These are phyloP conservation scores for Pseudogymnoascus sp. DNA, from an alignment of 2,329 filamentous ascomycete genomes.

Conservation along the genomic window DNA sequence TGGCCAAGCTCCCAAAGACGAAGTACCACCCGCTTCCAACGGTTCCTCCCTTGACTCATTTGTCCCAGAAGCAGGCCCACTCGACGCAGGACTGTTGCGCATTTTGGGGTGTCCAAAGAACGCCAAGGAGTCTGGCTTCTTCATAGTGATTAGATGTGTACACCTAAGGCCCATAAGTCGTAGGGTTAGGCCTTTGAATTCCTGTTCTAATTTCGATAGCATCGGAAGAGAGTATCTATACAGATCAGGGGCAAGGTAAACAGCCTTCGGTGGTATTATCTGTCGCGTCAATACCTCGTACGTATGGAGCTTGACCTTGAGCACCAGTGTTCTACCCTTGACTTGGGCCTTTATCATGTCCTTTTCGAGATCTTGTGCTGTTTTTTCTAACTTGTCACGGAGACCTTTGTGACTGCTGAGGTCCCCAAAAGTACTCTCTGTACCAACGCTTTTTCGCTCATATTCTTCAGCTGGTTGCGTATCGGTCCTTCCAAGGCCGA, in stretches of 20 bases:
- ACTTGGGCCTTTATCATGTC: constrained; percentile 74
- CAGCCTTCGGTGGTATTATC: constrained; percentile 63
- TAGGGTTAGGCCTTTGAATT: constrained; percentile 71
- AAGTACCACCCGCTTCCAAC: constrained; percentile 35
- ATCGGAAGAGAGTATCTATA: constrained; percentile 79
- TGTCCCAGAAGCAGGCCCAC: constrained; percentile 18
- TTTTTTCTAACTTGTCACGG: constrained; percentile 69
- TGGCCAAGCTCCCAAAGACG: constrained; percentile 60
- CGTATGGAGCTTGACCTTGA: constrained; percentile 92
- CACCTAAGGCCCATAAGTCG: constrained; percentile 84
- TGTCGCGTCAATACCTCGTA: constrained; percentile 89
- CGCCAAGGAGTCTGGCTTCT: constrained; percentile 66
- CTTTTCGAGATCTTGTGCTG: constrained; percentile 78
- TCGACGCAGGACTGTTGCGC: constrained; percentile 16
- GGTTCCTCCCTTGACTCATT: constrained; percentile 33
- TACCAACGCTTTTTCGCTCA: constrained; percentile 88
- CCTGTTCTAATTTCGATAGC: constrained; percentile 74
- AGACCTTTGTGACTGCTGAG: constrained; percentile 63
- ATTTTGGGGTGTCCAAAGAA: constrained; percentile 62
- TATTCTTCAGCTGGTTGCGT: constrained; percentile 84
- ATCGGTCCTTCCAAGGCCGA: constrained; percentile 79
- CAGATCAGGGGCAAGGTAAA: constrained; percentile 70
- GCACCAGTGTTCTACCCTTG: constrained; percentile 82
- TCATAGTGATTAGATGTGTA: constrained; percentile 79
- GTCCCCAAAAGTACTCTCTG: constrained; percentile 84